Evolutionary conservation across 108 stramenopile genomes (phyloP), one percentile per base, ranked within the genome.

Genomic region (Cyclotella kingstonii): DNA sequence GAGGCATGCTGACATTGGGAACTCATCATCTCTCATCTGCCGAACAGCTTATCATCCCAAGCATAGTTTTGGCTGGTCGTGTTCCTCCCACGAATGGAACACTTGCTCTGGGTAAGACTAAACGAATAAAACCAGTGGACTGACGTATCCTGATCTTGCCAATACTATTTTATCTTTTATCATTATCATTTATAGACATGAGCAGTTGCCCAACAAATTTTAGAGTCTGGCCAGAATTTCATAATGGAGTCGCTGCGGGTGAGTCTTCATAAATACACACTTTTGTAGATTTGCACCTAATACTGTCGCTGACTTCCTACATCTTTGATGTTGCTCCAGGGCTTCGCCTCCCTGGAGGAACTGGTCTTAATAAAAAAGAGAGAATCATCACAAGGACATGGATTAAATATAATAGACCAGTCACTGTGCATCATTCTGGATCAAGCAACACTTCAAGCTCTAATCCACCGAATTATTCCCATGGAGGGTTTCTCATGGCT

Each of bases 1-100:
- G 98, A 34, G 98, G 96, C 31, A 99, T 99, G 97, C 43, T 97
- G 39, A 97, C 97, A 8, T 76, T 99, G 42, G 93, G 92, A n/a
- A 90, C 93, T 31, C 72, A 93, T n/a, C 56, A 80, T 10, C 68
- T 77, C 17, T 71, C 78, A 30, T 80, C 90, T 12, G 87, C 93
- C 19, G 96, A 98, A 49, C 85, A 87, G 6, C 70, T 98, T 19
- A 80, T 91, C 25, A 72, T 98, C 4, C 97, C 97, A 1, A 82
- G 84, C 39, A 66, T 99, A 14, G 91, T 88, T 29, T 66, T 99
- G 8, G 82, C 85, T 9, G 97, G 96, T 29, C 60, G 94, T 29
- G 84, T 96, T 15, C 93, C 95, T 27, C 98, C 98, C 8, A 68
- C 82, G 28, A 97, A 97, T 78, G 84, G 86, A 8, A 80, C 70